These are phyloP conservation scores for Calamus simplicifolius DNA, from an alignment of 176 grass and related monocot species.

Conservation along the genomic window DNA sequence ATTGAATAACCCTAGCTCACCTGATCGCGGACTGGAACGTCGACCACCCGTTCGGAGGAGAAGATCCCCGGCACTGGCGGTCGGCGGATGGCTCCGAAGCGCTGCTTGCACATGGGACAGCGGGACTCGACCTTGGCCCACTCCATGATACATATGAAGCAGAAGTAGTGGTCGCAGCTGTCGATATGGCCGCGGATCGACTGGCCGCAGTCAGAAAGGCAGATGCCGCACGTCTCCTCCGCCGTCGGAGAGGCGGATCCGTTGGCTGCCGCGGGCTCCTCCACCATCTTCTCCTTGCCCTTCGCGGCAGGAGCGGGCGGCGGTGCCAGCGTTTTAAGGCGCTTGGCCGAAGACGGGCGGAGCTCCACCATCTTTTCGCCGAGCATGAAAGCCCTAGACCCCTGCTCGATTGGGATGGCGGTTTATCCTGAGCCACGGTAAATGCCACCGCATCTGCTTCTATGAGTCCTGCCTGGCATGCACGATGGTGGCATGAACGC, in stretches of 20 bases:
- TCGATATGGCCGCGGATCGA: conserved; percentile 61
- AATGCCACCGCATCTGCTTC: too few relatives aligned
- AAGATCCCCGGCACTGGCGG: conserved; percentile 43
- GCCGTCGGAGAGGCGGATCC: neutral
- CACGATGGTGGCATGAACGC: too few relatives aligned
- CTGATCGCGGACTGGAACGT: conserved; percentile 56
- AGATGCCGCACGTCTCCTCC: conserved; percentile 57
- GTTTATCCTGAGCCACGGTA: too few relatives aligned
- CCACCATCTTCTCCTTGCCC: conserved; percentile 26
- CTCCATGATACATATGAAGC: conserved; percentile 93
- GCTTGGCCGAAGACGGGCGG: conserved; percentile 4
- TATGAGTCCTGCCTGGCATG: too few relatives aligned
- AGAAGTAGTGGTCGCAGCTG: conserved; percentile 74
- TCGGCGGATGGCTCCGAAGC: conserved; percentile 56
- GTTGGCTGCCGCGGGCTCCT: conserved; percentile 1
- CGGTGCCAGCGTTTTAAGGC: conserved; percentile 5
- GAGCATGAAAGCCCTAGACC: too few relatives aligned
- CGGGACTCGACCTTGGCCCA: conserved; percentile 83
- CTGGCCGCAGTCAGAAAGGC: conserved; percentile 22
- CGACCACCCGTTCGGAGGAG: conserved; percentile 38
- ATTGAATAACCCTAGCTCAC: conserved; percentile 7
- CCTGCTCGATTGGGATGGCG: too few relatives aligned
- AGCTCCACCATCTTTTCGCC: neutral
- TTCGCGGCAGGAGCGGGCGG: neutral
- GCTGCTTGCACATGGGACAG: conserved; percentile 76